Evolutionary conservation across 495 filamentous ascomycete genomes (phyloP), one percentile per base, ranked within the genome.

Genomic region (Talaromyces trachyspermus): DNA sequence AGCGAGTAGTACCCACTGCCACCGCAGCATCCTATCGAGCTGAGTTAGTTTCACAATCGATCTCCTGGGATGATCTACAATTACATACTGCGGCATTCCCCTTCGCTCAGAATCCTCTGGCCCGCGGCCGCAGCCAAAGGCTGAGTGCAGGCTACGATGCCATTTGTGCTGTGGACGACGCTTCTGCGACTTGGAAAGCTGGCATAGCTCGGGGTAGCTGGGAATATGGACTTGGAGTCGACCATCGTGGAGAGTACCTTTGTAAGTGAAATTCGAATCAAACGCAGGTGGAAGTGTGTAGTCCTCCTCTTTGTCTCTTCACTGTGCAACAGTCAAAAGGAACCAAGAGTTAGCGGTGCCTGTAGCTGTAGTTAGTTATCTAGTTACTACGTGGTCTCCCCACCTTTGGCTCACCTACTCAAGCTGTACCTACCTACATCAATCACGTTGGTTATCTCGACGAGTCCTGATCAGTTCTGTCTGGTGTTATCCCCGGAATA

Each of bases 91-190:
- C 94, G 54, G 88, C 88, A 70, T 98, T 98, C 92, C 20, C 92
- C 92, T 29, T 84, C 80, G 48, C 81, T 80, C 22, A 98, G 73
- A 33, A 97, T 78, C 42, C 81, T 78, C 36, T 96, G 77, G 23
- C 92, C 92, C 35, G 88, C 91, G 59, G 86, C 86, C 14, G 87
- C 84, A 8, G 92, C 92, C 41, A 98, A 73, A 6, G 92, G 88
- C 65, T 98, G 92, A 2, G 88, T 88, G 58, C 86, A 95, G 23
- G 91, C 76, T 43, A 98, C 84, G 37, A 98, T 95, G 26, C 89
- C 92, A 62, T 94, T 84, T 14, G 85, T 86, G 62, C 89, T 95
- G 60, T 97, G 89, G 6, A 97, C 86, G 25, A 89, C 86, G 52
- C 89, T 95, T 51, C 92, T 79, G 30, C 92, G 81, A 59, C 88